Evolutionary conservation across 2,329 filamentous ascomycete species (phyloP).

Genomic region (Claviceps spartinae): DNA sequence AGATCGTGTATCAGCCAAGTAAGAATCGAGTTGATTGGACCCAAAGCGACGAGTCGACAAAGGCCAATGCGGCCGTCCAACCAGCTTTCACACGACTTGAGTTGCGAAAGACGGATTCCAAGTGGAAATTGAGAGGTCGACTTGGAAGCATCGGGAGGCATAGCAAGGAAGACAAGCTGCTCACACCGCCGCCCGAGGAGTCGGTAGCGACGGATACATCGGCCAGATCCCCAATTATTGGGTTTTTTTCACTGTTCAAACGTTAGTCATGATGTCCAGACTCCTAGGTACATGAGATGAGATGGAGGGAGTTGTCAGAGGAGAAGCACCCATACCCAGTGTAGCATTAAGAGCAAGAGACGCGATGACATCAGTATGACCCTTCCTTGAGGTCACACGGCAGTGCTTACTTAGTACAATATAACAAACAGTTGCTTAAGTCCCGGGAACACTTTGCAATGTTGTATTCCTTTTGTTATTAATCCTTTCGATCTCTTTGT

Average conservation of each 20-base stretch:
- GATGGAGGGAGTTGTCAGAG: background rate
- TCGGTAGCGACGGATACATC: slow-evolving; percentile 8
- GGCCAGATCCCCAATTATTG: slow-evolving; percentile 20
- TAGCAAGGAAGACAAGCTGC: slow-evolving; percentile 14
- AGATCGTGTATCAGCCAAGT: slow-evolving; percentile 9
- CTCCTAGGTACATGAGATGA: background rate
- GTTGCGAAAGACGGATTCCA: slow-evolving; percentile 32
- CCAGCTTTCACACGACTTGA: slow-evolving; percentile 11
- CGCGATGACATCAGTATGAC: slow-evolving; percentile 1
- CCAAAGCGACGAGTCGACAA: slow-evolving; percentile 36
- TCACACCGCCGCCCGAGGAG: slow-evolving; percentile 6
- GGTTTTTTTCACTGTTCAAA: slow-evolving; percentile 32
- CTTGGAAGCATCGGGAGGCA: slow-evolving; percentile 22
- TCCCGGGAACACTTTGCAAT: background rate
- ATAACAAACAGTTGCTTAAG: background rate
- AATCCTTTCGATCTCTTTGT: background rate
- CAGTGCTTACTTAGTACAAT: slow-evolving; percentile 1
- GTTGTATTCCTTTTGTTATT: background rate
- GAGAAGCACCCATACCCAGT: slow-evolving; percentile 1
- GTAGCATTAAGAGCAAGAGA: slow-evolving; percentile 2
- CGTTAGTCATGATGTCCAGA: slow-evolving; percentile 15
- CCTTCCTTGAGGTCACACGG: background rate
- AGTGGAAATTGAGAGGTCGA: slow-evolving; percentile 33
- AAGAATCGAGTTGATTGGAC: slow-evolving; percentile 42
- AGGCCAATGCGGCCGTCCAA: background rate